Percentiles rank a stretch among this genome's conserved stretches.
These are phyloP conservation scores for Isatis lusitanica DNA, from an alignment of 441 rosid genomes.

Conservation along the genomic window DNA sequence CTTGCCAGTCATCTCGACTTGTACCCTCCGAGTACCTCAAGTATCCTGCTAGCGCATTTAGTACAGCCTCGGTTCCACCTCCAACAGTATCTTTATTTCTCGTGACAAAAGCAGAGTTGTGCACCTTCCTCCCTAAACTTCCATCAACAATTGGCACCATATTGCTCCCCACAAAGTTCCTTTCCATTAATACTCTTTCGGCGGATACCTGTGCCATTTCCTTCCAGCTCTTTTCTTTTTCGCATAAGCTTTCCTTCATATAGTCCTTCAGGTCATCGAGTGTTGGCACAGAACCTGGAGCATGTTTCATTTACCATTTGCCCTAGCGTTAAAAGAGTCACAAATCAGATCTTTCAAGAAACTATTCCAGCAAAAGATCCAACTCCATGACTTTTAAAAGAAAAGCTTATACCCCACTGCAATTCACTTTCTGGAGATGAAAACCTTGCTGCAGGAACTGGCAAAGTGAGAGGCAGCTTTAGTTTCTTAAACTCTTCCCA, in stretches of 20 bases:
- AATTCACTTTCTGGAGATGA: conserved; percentile 43
- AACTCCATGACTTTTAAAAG: conserved; percentile 3
- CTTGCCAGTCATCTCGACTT: conserved; percentile 81
- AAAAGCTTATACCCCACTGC: conserved; percentile 66
- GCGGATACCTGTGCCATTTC: conserved; percentile 50
- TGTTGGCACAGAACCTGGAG: conserved; percentile 72
- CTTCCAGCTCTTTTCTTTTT: conserved; percentile 48
- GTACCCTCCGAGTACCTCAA: conserved; percentile 89
- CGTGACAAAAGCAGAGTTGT: conserved; percentile 68
- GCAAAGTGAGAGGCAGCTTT: conserved; percentile 44
- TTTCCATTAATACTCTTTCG: conserved; percentile 51
- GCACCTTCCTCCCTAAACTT: conserved; percentile 38
- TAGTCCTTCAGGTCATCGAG: conserved; percentile 62
- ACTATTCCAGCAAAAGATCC: conserved; percentile 6
- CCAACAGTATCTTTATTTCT: conserved; percentile 55
- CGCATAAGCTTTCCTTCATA: conserved; percentile 43
- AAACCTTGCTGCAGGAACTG: conserved; percentile 45
- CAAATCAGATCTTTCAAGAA: conserved; percentile 22
- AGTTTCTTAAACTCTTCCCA: conserved; percentile 63
- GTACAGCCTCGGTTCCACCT: conserved; percentile 66
- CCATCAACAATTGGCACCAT: conserved; percentile 32
- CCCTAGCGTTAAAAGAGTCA: conserved; percentile 32
- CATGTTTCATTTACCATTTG: conserved; percentile 41
- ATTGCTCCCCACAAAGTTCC: conserved; percentile 29
- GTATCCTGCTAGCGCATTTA: conserved; percentile 77